Evolutionary conservation across 352 stramenopile genomes (phyloP).

Genomic region (Pythium insidiosum): DNA sequence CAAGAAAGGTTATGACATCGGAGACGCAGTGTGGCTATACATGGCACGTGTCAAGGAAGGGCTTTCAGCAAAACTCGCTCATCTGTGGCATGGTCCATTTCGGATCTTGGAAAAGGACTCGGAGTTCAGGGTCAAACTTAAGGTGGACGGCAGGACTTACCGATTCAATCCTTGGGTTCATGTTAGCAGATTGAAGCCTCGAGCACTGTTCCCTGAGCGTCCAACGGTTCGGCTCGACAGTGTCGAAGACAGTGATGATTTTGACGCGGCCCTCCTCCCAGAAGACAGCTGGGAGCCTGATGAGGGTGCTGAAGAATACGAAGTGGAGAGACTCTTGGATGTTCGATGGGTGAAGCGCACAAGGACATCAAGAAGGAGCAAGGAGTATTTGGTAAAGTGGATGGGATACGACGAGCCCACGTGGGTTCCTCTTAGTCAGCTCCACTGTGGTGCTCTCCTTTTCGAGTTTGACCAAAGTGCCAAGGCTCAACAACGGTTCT

Average conservation of each 20-base stretch:
- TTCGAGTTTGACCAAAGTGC: constrained; percentile 13
- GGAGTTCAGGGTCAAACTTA: neutral
- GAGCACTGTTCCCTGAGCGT: neutral
- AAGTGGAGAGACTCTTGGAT: constrained; percentile 10
- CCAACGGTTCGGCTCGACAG: no score
- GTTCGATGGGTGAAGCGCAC: constrained; percentile 4
- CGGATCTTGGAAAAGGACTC: neutral
- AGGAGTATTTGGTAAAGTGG: constrained; percentile 16
- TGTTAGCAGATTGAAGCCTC: neutral
- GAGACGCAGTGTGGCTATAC: neutral
- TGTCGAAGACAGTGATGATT: no score
- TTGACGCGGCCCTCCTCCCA: constrained; percentile 15
- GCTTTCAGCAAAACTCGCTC: neutral
- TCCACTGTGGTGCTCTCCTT: constrained; percentile 8
- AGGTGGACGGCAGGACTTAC: neutral
- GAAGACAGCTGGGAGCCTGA: constrained; percentile 17
- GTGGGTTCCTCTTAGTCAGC: constrained; percentile 3
- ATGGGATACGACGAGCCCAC: constrained; percentile 7
- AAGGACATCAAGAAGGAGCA: neutral
- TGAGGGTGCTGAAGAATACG: constrained; percentile 3
- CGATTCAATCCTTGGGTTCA: neutral
- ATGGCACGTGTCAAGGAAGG: neutral
- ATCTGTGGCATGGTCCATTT: neutral
- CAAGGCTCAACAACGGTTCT: no score
- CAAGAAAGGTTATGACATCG: neutral